phyloP scores from a whole-genome alignment of 495 filamentous ascomycete genomes.

The Aspergillus cavernicola region DNA sequence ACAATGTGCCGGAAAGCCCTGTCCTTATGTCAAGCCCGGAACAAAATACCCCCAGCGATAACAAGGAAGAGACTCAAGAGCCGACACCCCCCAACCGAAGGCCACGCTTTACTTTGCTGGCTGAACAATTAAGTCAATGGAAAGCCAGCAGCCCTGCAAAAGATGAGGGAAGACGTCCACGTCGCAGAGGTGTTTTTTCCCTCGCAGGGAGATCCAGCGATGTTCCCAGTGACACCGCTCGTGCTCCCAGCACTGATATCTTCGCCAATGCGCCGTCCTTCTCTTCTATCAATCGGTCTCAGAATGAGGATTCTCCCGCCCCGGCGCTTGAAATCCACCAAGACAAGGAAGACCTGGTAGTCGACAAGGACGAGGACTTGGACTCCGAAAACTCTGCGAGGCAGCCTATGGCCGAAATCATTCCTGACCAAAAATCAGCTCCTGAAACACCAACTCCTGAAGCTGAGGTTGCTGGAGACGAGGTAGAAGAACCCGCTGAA shows the following conservation, averaged over 20 bases:
- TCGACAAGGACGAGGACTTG: neutral
- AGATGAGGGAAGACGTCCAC: conserved; percentile 29
- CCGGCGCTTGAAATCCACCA: conserved; percentile 10
- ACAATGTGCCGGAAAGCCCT: neutral
- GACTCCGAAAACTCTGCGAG: conserved; percentile 1
- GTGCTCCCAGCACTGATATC: neutral
- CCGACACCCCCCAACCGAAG: conserved; percentile 25
- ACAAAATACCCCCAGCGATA: neutral
- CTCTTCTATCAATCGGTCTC: neutral
- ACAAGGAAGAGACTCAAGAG: conserved; percentile 11
- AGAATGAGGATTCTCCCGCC: neutral
- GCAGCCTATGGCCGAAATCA: conserved; percentile 16
- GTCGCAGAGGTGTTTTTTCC: conserved; percentile 44
- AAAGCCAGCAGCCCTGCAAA: conserved; percentile 50
- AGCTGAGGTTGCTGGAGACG: neutral
- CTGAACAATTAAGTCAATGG: conserved; percentile 58
- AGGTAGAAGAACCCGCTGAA: conserved; percentile 7
- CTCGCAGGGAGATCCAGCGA: conserved; percentile 25
- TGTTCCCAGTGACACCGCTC: neutral
- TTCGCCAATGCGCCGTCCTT: neutral
- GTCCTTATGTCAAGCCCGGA: neutral
- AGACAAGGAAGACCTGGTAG: conserved; percentile 10
- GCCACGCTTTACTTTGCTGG: conserved; percentile 59
- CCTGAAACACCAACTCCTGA: neutral
- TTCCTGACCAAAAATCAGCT: neutral